Conservation (phyloP, 345 rosid genomes). For the Nasturtium officinale region DNA sequence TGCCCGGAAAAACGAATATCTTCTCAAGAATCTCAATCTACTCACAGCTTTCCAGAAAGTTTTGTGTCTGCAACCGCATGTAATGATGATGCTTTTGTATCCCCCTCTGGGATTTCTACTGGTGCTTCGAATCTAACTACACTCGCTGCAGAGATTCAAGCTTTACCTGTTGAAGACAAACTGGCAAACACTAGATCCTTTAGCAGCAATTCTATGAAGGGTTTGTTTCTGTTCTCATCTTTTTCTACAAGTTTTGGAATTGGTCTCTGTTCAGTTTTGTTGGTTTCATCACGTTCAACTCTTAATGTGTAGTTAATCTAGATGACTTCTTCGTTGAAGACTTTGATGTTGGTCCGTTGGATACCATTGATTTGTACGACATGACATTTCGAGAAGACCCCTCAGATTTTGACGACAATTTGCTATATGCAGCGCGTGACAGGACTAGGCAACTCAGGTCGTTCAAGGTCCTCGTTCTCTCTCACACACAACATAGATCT, state of each 20-base stretch:
- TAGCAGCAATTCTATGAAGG: conserved; percentile 42
- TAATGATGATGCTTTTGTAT: conserved; percentile 27
- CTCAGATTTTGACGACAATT: conserved; percentile 47
- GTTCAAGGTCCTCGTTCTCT: conserved; percentile 58
- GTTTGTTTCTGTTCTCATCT: conserved; percentile 43
- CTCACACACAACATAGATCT: not conserved
- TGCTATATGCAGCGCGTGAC: conserved; percentile 55
- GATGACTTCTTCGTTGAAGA: conserved; percentile 47
- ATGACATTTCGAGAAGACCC: conserved; percentile 59
- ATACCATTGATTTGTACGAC: conserved; percentile 66
- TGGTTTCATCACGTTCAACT: conserved; percentile 10
- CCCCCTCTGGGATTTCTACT: conserved; percentile 35
- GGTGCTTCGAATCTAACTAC: conserved; percentile 29
- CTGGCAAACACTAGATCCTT: conserved; percentile 28
- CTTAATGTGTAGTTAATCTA: conserved; percentile 45
- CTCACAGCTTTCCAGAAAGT: conserved; percentile 31
- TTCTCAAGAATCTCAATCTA: conserved; percentile 34
- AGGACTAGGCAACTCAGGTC: conserved; percentile 56
- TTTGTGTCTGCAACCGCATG: conserved; percentile 16
- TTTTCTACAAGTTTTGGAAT: not conserved
- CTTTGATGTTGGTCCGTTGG: conserved; percentile 50
- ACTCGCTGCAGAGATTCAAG: conserved; percentile 25
- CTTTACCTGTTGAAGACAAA: conserved; percentile 27
- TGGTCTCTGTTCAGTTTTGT: conserved; percentile 9
- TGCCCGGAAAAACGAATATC: conserved; percentile 7